Conservation (phyloP, 345 rosid genomes). For the Salix purpurea region DNA sequence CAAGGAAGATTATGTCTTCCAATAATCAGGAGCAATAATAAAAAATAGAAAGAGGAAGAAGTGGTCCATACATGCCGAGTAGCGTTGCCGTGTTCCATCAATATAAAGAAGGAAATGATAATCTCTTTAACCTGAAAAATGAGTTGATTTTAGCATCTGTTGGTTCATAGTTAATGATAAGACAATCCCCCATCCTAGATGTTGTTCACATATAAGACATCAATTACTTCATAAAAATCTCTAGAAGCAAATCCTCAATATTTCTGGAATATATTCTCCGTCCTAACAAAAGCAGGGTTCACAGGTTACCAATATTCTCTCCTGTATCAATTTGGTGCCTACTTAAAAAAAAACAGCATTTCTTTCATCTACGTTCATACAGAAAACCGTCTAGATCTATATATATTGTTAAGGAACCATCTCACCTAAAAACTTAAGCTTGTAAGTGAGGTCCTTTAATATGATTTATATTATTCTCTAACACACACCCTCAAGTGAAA, state of each 20-base stretch:
- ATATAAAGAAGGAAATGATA: constrained; percentile 74
- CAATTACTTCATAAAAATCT: neutral
- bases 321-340: neutral
- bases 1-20: neutral
- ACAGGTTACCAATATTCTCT: neutral
- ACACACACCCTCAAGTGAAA: too few relatives aligned
- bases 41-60: neutral
- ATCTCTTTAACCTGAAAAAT: constrained; percentile 82
- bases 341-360: neutral
- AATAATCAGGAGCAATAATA: neutral
- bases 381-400: too few relatives aligned
- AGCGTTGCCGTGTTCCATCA: constrained; percentile 98
- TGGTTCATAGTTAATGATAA: neutral
- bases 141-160: constrained; percentile 1
- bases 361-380: neutral
- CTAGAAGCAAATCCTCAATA: neutral
- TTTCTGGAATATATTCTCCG: neutral
- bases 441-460: too few relatives aligned
- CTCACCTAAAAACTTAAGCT: too few relatives aligned
- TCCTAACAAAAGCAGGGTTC: neutral
- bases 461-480: too few relatives aligned
- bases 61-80: constrained; percentile 54
- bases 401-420: too few relatives aligned
- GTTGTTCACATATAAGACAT: neutral
- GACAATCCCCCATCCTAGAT: neutral